Evolutionary conservation across 306 rosid species (phyloP).

Genomic region (Corylus americana): DNA sequence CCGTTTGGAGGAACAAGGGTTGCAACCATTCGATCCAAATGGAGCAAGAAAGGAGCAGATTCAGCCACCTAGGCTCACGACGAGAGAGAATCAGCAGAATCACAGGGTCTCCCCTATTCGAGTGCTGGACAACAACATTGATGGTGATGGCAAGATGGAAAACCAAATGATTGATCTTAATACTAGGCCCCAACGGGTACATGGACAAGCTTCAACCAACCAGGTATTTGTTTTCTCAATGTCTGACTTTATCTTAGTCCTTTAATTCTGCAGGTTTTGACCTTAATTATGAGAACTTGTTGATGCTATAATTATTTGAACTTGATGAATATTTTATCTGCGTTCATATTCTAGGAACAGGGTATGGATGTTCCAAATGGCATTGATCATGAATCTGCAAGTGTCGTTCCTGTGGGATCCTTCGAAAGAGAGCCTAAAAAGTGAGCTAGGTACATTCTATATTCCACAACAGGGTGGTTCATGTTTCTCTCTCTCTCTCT

Average conservation of each 20-base stretch:
- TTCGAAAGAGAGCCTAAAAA: slow-evolving; percentile 35
- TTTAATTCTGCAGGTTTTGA: neutral
- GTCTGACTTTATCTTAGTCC: neutral
- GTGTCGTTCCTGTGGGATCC: slow-evolving; percentile 34
- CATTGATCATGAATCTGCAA: slow-evolving; percentile 36
- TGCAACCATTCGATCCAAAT: slow-evolving; percentile 35
- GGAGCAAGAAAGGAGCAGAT: slow-evolving; percentile 34
- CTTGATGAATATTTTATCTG: neutral
- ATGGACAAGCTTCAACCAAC: slow-evolving; percentile 39
- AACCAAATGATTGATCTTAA: slow-evolving; percentile 52
- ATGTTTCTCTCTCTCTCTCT: neutral
- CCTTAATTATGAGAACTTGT: neutral
- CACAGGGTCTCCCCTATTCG: slow-evolving; percentile 32
- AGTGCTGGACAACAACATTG: slow-evolving; percentile 33
- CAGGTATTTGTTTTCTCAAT: slow-evolving; percentile 34
- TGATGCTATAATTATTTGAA: slow-evolving; percentile 16
- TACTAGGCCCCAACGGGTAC: slow-evolving; percentile 43
- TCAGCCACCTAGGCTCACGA: slow-evolving; percentile 26
- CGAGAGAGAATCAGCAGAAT: slow-evolving; percentile 34
- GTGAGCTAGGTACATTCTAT: slow-evolving; percentile 24
- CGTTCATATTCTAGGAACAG: slow-evolving; percentile 28
- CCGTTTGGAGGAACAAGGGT: slow-evolving; percentile 37
- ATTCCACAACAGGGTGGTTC: neutral
- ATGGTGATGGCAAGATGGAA: slow-evolving; percentile 35
- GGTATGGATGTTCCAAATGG: slow-evolving; percentile 35